Percentiles rank a stretch among this genome's conserved stretches.
Evolutionary conservation across 2,329 filamentous ascomycete genomes (phyloP).

Genomic region (Esteya vermicola): DNA sequence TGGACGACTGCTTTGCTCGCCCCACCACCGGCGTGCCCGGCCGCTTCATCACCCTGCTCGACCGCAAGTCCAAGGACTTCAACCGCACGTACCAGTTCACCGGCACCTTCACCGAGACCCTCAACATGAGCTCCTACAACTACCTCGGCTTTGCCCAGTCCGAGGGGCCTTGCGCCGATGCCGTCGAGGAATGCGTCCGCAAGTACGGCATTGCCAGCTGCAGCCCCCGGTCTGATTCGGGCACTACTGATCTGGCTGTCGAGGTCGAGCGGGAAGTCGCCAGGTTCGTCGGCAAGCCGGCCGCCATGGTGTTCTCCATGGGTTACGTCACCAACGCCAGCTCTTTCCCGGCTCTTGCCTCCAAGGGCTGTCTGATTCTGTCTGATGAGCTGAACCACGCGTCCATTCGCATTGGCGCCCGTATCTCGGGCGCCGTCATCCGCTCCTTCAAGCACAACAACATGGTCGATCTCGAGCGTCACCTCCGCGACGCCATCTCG

Average conservation of each 20-base stretch:
- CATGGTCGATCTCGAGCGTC: constrained; percentile 72
- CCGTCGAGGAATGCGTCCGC: constrained; percentile 70
- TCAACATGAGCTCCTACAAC: constrained; percentile 99
- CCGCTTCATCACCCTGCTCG: constrained; percentile 81
- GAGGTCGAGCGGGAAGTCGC: constrained; percentile 88
- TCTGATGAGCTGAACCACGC: constrained; percentile 97
- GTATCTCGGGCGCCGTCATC: constrained; percentile 89
- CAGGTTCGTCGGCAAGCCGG: constrained; percentile 83
- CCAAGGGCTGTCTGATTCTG: constrained; percentile 86
- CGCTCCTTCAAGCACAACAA: constrained; percentile 97
- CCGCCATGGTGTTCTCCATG: constrained; percentile 97
- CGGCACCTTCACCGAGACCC: constrained; percentile 80
- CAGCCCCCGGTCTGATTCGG: constrained; percentile 70
- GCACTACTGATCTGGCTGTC: constrained; percentile 72
- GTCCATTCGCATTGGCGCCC: constrained; percentile 88
- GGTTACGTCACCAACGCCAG: constrained; percentile 93
- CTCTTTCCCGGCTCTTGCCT: constrained; percentile 80
- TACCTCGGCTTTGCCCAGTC: constrained; percentile 98
- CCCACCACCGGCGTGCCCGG: constrained; percentile 89
- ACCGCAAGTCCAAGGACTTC: constrained; percentile 81
- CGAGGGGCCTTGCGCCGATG: constrained; percentile 88
- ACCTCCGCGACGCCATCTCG: constrained; percentile 82
- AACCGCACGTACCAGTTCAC: constrained; percentile 83
- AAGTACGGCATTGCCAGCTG: constrained; percentile 74
- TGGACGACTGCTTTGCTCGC: constrained; percentile 93